These are phyloP conservation scores for Russula foetens DNA, from an alignment of 768 basidiomycete genomes.

Conservation along the genomic window DNA sequence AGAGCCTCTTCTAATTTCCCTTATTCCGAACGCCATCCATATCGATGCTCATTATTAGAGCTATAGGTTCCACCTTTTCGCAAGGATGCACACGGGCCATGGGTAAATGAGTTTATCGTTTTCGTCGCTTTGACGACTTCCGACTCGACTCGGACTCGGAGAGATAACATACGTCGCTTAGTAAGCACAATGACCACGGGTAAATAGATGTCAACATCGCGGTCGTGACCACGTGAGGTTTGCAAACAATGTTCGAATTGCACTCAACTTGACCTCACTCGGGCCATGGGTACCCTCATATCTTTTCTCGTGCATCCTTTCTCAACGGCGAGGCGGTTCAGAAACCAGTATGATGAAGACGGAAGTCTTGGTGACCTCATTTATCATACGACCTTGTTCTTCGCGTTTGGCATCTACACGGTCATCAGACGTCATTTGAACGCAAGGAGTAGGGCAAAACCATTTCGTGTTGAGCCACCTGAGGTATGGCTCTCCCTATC, in stretches of 20 bases:
- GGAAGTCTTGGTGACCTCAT: slow-evolving; percentile 42
- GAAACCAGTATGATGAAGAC: slow-evolving; percentile 30
- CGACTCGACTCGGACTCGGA: no score
- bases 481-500: slow-evolving; percentile 36
- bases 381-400: slow-evolving; percentile 60
- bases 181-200: not conserved
- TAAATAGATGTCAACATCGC: slow-evolving; percentile 20
- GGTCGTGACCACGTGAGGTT: slow-evolving; percentile 13
- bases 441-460: slow-evolving; percentile 63
- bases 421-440: slow-evolving; percentile 69
- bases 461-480: slow-evolving; percentile 52
- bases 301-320: slow-evolving; percentile 42
- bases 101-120: no score
- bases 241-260: not conserved
- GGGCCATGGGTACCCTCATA: slow-evolving; percentile 24
- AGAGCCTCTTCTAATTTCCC: not conserved
- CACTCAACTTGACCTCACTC: not conserved
- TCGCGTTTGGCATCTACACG: slow-evolving; percentile 72
- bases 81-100: no score
- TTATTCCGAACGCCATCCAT: not conserved
- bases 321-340: slow-evolving; percentile 41
- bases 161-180: not conserved
- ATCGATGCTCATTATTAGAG: not conserved
- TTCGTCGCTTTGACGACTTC: no score
- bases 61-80: not conserved